A percentile compares a stretch with the other conserved stretches of the same genome.
These are phyloP conservation scores for Daldinia sp. DNA, from an alignment of 2,329 filamentous ascomycete species.

Conservation along the genomic window DNA sequence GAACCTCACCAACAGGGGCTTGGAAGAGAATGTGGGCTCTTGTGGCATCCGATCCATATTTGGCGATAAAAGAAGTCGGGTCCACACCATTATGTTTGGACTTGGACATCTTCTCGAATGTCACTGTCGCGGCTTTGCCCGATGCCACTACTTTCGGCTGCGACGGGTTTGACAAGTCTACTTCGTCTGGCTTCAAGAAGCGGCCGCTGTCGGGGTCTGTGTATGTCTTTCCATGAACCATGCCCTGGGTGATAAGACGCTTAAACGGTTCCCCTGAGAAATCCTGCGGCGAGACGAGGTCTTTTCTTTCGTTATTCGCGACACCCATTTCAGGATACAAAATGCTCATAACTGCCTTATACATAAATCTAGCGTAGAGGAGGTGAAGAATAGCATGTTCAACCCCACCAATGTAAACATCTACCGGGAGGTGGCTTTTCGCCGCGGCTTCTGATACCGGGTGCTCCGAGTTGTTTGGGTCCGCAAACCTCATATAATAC, in stretches of 20 bases:
- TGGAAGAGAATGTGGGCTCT: constrained; percentile 90
- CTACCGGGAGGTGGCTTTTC: constrained; percentile 72
- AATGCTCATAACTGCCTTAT: constrained; percentile 78
- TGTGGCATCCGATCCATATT: constrained; percentile 83
- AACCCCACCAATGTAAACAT: constrained; percentile 88
- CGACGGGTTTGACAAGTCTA: constrained; percentile 67
- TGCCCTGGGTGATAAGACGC: constrained; percentile 85
- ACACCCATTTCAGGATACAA: constrained; percentile 53
- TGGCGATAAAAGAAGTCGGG: constrained; percentile 73
- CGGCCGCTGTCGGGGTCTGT: constrained; percentile 76
- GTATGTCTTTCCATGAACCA: constrained; percentile 90
- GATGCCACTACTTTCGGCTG: constrained; percentile 70
- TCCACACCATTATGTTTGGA: constrained; percentile 94
- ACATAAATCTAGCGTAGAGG: constrained; percentile 88
- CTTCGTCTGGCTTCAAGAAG: constrained; percentile 79
- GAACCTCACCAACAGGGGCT: constrained; percentile 81
- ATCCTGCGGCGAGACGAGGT: constrained; percentile 20
- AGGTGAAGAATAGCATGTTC: constrained; percentile 92
- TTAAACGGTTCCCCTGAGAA: constrained; percentile 74
- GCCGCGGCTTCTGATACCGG: constrained; percentile 70
- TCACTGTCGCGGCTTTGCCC: constrained; percentile 65
- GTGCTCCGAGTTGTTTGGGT: constrained; percentile 68
- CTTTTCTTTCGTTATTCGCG: constrained; percentile 38
- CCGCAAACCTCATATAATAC: constrained; percentile 86
- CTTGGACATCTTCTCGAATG: constrained; percentile 94